Evolutionary conservation across 345 rosid species (phyloP), one percentile per base, ranked within the genome.

Genomic region (Cardamine chenopodiifolia): DNA sequence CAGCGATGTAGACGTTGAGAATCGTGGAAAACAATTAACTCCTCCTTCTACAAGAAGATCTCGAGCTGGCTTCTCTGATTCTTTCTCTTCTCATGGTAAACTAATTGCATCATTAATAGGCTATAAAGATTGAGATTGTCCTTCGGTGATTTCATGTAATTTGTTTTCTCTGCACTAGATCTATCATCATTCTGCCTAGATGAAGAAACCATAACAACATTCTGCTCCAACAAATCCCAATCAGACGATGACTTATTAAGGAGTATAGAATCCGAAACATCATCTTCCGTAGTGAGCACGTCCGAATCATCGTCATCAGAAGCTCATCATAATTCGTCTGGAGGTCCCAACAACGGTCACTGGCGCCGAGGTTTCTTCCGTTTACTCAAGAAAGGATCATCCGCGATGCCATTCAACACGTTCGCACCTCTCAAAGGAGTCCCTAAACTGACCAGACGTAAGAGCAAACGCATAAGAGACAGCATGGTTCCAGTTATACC

Each of bases 361-460:
- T 85, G 89, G 96, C 80, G 82, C 0, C 79, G 84, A 6, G 86
- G 90, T 29, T 85, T 91, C 79, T 71, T 85, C 71, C 81, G 86
- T 18, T 72, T 81, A 26, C 74, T 87, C 70, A 95, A 84, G 75
- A 91, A 83, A 74, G 91, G 93, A 70, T 77, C 88, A 13, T 73
- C 82, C 5, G 81, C 78, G 45, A 78, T 79, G 60, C 82, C 87
- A 29, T 88, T 86, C 47, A 79, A 59, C 40, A 60, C 84, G 8
- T 71, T 86, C 26, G 75, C 90, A 32, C 80, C 82, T 31, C 62
- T 72, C 25, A 86, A 80, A 65, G 76, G 66, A 18, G 87, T 80
- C 17, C 87, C 95, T 0, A 91, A 82, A 81, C 88, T 88, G 44
- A 85, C 92, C 6, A 82, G 89, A 79, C 85, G 85, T 54, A 92